Percentiles rank a stretch among this genome's conserved stretches.
These are phyloP conservation scores for Podospora pseudopauciseta DNA, from an alignment of 495 filamentous ascomycete species.

Conservation along the genomic window DNA sequence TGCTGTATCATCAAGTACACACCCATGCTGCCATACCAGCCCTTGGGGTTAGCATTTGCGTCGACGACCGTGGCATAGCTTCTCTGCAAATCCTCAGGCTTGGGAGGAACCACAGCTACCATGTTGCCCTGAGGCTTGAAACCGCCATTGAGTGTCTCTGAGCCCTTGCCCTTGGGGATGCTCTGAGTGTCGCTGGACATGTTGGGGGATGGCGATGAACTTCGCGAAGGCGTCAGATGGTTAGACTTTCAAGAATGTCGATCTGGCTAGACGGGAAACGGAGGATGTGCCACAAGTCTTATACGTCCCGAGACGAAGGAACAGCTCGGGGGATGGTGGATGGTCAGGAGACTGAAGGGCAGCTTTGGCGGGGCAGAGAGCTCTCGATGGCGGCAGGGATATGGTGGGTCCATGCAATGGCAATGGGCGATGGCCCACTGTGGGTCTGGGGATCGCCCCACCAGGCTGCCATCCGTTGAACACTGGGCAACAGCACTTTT, in stretches of 20 bases:
- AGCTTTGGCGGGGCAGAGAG: background rate
- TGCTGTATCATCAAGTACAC: conserved; percentile 31
- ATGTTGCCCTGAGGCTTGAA: conserved; percentile 53
- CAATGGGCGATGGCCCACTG: background rate
- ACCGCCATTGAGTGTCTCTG: conserved; percentile 23
- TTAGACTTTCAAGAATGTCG: background rate
- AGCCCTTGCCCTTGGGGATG: conserved; percentile 27
- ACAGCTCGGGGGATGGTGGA: background rate
- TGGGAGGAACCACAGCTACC: conserved; percentile 70
- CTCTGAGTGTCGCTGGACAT: conserved; percentile 8
- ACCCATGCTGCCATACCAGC: conserved; percentile 93
- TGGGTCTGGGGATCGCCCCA: background rate
- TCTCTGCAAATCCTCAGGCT: conserved; percentile 79
- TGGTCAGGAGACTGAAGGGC: background rate
- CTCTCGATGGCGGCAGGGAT: background rate
- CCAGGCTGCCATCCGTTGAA: background rate
- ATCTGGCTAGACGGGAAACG: background rate
- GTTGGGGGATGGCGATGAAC: background rate
- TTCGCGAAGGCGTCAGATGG: background rate
- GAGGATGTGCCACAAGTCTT: background rate
- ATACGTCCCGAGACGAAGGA: background rate
- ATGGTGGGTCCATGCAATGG: background rate
- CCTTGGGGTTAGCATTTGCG: conserved; percentile 68
- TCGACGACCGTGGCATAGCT: conserved; percentile 77
- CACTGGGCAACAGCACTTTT: background rate